Evolutionary conservation across 2,329 filamentous ascomycete species (phyloP).

Genomic region (Ceratocystiopsis minuta): DNA sequence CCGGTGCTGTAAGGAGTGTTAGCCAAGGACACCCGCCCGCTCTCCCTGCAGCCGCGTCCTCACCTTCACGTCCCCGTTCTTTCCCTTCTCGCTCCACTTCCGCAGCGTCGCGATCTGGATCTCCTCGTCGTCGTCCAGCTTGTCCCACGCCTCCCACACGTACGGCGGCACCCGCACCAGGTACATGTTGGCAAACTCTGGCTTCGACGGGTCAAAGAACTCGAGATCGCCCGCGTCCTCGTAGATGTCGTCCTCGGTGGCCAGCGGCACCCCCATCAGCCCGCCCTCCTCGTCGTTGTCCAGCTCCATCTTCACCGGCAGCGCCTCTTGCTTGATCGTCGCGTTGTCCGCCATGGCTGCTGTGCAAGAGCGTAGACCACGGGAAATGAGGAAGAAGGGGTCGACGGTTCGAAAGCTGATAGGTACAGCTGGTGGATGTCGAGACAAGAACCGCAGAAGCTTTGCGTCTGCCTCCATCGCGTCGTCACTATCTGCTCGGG

Average conservation of each 20-base stretch:
- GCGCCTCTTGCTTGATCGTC: slow-evolving; percentile 7
- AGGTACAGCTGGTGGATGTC: too few species aligned
- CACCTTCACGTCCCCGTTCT: slow-evolving; percentile 29
- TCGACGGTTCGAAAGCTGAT: too few species aligned
- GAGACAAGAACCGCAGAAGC: too few species aligned
- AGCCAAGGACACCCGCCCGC: neutral
- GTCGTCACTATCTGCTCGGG: too few species aligned
- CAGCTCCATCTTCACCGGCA: slow-evolving; percentile 26
- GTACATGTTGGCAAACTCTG: slow-evolving; percentile 34
- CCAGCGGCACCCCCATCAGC: slow-evolving; percentile 11
- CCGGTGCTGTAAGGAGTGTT: slow-evolving; percentile 13
- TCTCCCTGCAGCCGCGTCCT: neutral
- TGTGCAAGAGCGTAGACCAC: too few species aligned
- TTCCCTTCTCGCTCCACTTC: slow-evolving; percentile 35
- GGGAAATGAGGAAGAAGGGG: too few species aligned
- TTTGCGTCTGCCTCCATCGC: too few species aligned
- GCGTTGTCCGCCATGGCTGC: slow-evolving; percentile 5
- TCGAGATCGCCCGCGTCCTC: slow-evolving; percentile 49
- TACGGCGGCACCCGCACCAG: slow-evolving; percentile 63
- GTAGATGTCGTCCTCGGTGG: slow-evolving; percentile 43
- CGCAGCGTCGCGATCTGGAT: slow-evolving; percentile 64
- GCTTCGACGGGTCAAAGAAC: slow-evolving; percentile 23
- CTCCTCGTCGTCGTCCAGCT: slow-evolving; percentile 63
- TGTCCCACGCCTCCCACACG: slow-evolving; percentile 63
- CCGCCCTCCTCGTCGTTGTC: slow-evolving; percentile 9